Conservation (phyloP, 768 basidiomycete genomes). For the Leccinum fibrillosum region DNA sequence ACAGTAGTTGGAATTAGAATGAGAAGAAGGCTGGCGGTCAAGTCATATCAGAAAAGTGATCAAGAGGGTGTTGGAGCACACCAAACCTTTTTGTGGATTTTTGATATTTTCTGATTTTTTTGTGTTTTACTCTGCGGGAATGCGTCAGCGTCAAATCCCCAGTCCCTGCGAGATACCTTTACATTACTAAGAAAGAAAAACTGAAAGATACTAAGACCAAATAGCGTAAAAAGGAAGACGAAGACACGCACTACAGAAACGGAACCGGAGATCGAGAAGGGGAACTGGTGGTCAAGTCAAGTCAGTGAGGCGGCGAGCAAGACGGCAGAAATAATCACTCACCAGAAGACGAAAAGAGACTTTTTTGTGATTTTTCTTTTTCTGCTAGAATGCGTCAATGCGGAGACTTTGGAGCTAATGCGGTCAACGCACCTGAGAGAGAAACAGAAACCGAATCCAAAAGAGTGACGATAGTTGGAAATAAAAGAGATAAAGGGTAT, state of each 20-base stretch:
- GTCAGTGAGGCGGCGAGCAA: background rate
- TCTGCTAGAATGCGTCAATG: background rate
- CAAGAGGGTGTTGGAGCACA: background rate
- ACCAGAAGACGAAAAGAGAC: background rate
- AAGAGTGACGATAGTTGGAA: background rate
- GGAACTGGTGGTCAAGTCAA: background rate
- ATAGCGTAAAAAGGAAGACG: background rate
- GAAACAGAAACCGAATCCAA: background rate
- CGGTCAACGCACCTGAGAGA: background rate
- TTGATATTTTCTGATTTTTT: background rate
- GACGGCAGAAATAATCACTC: background rate
- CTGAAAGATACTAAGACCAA: background rate
- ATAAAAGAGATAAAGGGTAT: slow-evolving; percentile 5
- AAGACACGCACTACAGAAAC: background rate
- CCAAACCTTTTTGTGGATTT: background rate
- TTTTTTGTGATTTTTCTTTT: background rate
- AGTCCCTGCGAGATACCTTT: background rate
- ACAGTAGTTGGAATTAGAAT: background rate
- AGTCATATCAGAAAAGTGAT: background rate
- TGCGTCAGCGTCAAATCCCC: background rate
- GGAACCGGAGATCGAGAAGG: background rate
- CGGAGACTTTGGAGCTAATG: no score
- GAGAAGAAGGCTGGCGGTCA: background rate
- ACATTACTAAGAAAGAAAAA: background rate
- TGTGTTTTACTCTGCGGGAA: background rate